These are phyloP conservation scores for Cercospora sp. DNA, from an alignment of 2,329 filamentous ascomycete species.

Conservation along the genomic window DNA sequence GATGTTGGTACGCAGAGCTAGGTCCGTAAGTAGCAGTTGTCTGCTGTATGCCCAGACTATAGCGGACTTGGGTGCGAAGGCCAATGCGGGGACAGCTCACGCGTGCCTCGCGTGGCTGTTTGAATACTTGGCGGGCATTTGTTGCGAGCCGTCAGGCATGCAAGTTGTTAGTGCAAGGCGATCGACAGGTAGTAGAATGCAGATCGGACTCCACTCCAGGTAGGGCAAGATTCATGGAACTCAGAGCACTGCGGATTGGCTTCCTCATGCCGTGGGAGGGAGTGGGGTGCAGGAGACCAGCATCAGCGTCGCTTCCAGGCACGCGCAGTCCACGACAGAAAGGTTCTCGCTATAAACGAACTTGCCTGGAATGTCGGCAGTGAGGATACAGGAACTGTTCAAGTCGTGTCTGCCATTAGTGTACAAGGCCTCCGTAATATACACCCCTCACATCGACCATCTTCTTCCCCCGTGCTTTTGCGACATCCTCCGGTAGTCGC, in stretches of 20 bases:
- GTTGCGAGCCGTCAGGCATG: neutral
- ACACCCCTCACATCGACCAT: conserved; percentile 94
- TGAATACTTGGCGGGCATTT: neutral
- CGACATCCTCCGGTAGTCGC: conserved; percentile 83
- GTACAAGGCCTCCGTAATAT: conserved; percentile 82
- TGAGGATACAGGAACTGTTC: neutral
- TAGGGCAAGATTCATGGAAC: neutral
- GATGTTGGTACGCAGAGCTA: neutral
- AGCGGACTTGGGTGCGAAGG: neutral
- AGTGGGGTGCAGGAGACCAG: neutral
- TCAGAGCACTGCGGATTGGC: neutral
- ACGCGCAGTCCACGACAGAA: neutral
- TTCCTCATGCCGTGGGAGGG: neutral
- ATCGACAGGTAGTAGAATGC: neutral
- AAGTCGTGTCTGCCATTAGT: conserved; percentile 39
- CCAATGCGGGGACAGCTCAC: neutral
- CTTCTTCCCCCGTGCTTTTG: conserved; percentile 87
- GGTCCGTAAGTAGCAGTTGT: neutral
- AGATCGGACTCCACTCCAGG: neutral
- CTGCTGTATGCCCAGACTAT: neutral
- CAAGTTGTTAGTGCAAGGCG: neutral
- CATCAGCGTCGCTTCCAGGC: neutral
- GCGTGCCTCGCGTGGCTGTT: neutral
- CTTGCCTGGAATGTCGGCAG: neutral
- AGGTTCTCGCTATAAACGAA: neutral